Evolutionary conservation across 805 yeast genomes (phyloP).

Genomic region (Saccharomycopsis guyanensis): DNA sequence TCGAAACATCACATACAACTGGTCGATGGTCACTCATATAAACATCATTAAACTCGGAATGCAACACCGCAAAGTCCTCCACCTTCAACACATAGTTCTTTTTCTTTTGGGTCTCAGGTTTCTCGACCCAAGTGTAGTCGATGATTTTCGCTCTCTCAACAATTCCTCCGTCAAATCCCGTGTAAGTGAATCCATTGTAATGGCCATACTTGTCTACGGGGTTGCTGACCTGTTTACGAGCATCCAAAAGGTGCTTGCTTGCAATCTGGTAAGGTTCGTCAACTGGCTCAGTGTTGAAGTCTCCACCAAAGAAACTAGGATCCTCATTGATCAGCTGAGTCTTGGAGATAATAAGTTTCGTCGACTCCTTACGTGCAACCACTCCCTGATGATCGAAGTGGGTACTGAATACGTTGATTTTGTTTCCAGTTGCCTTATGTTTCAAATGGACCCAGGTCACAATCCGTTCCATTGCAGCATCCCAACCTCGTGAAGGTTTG

Average conservation of each 20-base stretch:
- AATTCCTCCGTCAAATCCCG: constrained; percentile 35
- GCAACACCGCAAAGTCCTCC: constrained; percentile 32
- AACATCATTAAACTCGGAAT: constrained; percentile 29
- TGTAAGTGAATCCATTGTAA: constrained; percentile 35
- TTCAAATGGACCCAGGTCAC: constrained; percentile 30
- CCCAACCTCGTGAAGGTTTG: constrained; percentile 46
- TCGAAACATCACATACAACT: constrained; percentile 28
- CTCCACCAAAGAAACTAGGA: constrained; percentile 44
- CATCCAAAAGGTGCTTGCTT: constrained; percentile 31
- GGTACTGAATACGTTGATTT: constrained; percentile 34
- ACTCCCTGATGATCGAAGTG: constrained; percentile 45
- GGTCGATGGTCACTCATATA: constrained; percentile 44
- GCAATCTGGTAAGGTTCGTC: constrained; percentile 38
- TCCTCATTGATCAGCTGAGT: constrained; percentile 29
- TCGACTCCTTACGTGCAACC: constrained; percentile 38
- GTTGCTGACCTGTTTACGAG: constrained; percentile 20
- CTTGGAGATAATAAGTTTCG: constrained; percentile 37
- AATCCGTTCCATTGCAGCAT: constrained; percentile 36
- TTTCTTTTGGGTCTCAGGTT: constrained; percentile 3
- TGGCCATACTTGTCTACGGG: constrained; percentile 34
- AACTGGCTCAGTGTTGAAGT: constrained; percentile 45
- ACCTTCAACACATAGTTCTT: constrained; percentile 14
- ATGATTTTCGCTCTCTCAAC: constrained; percentile 28
- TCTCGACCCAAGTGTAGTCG: constrained; percentile 25
- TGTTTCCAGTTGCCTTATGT: constrained; percentile 18